phyloP scores from a whole-genome alignment of 2,329 filamentous ascomycete species.

The Chaetomiaceae sp. region DNA sequence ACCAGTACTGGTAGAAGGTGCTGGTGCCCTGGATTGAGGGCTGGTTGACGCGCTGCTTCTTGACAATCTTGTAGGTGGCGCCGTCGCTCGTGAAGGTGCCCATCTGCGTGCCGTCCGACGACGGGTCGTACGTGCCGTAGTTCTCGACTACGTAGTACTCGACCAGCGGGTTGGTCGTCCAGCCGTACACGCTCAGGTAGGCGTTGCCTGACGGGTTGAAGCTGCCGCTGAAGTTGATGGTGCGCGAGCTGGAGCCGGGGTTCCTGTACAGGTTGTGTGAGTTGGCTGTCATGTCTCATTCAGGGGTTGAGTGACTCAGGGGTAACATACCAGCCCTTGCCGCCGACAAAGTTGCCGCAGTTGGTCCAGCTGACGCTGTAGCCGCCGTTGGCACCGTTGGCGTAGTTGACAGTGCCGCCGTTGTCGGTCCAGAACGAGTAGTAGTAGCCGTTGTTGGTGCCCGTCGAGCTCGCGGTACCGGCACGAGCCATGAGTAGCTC shows the following conservation, averaged over 20 bases:
- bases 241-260: constrained; percentile 37
- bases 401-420: constrained; percentile 37
- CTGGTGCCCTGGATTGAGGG: not conserved
- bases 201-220: constrained; percentile 28
- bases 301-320: too few species aligned
- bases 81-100: constrained; percentile 32
- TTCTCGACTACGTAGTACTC: constrained; percentile 28
- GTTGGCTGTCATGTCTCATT: too few species aligned
- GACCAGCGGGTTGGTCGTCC: constrained; percentile 30
- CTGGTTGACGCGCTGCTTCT: constrained; percentile 26
- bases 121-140: constrained; percentile 39
- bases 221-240: constrained; percentile 28
- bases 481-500: too few species aligned
- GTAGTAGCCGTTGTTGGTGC: constrained; percentile 39
- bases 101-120: constrained; percentile 30
- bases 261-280: constrained; percentile 8
- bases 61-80: constrained; percentile 34
- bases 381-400: constrained; percentile 37
- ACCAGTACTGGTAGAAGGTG: not conserved
- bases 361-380: constrained; percentile 42
- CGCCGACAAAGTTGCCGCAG: constrained; percentile 50
- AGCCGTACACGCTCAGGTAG: constrained; percentile 34
- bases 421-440: constrained; percentile 44
- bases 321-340: constrained; percentile 51
- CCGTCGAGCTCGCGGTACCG: constrained; percentile 32